These are phyloP conservation scores for Ziziphus jujuba DNA, from an alignment of 306 rosid genomes.

Conservation along the genomic window DNA sequence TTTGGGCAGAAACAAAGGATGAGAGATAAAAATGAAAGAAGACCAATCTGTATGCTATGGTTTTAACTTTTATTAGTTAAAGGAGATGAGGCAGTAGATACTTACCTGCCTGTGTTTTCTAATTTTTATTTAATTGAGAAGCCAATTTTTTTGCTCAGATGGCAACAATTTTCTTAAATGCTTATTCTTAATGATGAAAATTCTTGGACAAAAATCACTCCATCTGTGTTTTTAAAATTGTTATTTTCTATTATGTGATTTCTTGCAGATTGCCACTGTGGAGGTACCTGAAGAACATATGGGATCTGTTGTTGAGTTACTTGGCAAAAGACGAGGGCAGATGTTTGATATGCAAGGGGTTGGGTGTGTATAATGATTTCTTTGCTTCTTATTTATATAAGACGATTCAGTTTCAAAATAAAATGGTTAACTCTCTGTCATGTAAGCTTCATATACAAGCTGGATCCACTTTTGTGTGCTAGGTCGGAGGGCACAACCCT, in stretches of 20 bases:
- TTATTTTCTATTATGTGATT: slow-evolving; percentile 28
- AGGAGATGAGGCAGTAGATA: no score
- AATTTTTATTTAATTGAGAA: not conserved
- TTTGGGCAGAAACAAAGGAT: slow-evolving; percentile 7
- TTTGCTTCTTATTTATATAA: slow-evolving; percentile 27
- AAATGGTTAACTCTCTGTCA: no score
- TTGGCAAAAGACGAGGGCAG: slow-evolving; percentile 92
- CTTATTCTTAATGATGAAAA: not conserved
- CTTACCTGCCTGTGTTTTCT: not conserved
- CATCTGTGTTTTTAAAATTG: slow-evolving; percentile 1
- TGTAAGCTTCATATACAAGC: no score
- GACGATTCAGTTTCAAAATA: not conserved
- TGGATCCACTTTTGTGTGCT: slow-evolving; percentile 28
- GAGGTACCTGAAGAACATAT: slow-evolving; percentile 96
- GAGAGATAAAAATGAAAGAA: no score
- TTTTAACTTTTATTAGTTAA: no score
- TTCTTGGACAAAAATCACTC: not conserved
- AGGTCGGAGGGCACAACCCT: slow-evolving; percentile 85
- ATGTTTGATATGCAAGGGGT: slow-evolving; percentile 97
- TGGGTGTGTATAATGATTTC: slow-evolving; percentile 62
- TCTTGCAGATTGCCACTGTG: slow-evolving; percentile 83
- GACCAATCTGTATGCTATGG: no score
- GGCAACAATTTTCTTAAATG: not conserved
- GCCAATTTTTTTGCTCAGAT: no score
- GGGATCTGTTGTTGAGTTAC: slow-evolving; percentile 97